phyloP scores from a whole-genome alignment of 176 grass and related monocot genomes.

The Metroxylon sagu region DNA sequence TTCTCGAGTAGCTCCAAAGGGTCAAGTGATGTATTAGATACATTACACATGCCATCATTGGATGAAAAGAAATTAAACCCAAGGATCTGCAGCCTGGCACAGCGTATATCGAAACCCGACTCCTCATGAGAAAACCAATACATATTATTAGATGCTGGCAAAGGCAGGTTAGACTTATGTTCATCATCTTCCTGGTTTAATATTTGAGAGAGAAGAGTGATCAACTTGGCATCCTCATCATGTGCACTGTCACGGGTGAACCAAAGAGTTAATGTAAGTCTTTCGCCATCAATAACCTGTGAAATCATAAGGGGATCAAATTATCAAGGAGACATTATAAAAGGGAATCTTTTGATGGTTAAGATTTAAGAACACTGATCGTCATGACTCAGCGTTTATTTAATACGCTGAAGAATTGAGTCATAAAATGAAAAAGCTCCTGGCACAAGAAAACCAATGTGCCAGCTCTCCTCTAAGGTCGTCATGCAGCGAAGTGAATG shows the following conservation, averaged over 20 bases:
- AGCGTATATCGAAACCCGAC: conserved; percentile 76
- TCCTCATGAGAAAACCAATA: conserved; percentile 60
- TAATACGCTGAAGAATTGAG: too few relatives aligned
- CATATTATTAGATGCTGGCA: conserved; percentile 76
- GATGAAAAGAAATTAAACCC: conserved; percentile 41
- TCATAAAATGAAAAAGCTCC: too few relatives aligned
- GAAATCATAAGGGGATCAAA: conserved; percentile 17
- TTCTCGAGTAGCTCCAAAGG: conserved; percentile 50
- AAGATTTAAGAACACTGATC: too few relatives aligned
- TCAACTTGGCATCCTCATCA: conserved; percentile 87
- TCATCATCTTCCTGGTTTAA: conserved; percentile 27
- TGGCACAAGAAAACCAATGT: too few relatives aligned
- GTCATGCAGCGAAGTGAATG: too few relatives aligned
- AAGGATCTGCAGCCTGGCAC: conserved; percentile 41
- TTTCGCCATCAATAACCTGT: conserved; percentile 89
- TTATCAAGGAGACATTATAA: neutral
- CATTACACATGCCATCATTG: conserved; percentile 2
- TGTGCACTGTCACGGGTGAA: conserved; percentile 63
- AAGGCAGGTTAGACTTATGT: conserved; percentile 41
- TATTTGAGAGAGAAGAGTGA: conserved; percentile 55
- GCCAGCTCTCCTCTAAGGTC: too few relatives aligned
- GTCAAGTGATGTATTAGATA: conserved; percentile 21
- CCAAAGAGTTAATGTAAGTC: conserved; percentile 83
- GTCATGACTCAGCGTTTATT: too few relatives aligned
- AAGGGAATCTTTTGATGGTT: too few relatives aligned